Percentiles rank a stretch among this genome's conserved stretches.
These are phyloP conservation scores for Phytomonas sp. DNA, from an alignment of 208 protist species.

Conservation along the genomic window DNA sequence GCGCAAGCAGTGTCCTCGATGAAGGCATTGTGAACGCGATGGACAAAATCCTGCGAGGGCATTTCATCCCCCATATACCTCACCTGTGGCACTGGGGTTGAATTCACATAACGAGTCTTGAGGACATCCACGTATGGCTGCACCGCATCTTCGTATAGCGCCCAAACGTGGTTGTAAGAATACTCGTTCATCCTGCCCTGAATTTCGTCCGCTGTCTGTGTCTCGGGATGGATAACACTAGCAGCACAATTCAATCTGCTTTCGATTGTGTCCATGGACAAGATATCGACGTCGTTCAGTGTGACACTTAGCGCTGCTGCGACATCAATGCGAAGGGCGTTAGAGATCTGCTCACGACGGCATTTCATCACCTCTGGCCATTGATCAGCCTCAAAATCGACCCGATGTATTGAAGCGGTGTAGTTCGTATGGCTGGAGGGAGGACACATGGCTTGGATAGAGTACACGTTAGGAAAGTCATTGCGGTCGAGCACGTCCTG, in stretches of 20 bases:
- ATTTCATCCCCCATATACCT: not conserved
- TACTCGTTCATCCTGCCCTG: conserved; percentile 19
- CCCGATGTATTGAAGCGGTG: conserved; percentile 18
- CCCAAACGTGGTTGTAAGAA: conserved; percentile 19
- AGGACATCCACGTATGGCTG: not conserved
- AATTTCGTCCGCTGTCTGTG: conserved; percentile 4
- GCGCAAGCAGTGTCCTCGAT: conserved; percentile 27
- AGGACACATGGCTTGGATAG: not conserved
- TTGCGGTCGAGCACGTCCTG: not conserved
- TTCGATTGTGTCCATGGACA: conserved; percentile 5
- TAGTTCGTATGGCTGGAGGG: conserved; percentile 5
- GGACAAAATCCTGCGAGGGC: not conserved
- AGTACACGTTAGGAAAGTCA: not conserved
- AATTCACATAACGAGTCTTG: not conserved
- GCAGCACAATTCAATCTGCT: conserved; percentile 12
- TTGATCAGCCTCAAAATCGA: conserved; percentile 36
- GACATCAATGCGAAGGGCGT: conserved; percentile 32
- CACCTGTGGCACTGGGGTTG: not conserved
- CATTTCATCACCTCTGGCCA: conserved; percentile 24
- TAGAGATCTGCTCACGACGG: conserved; percentile 13
- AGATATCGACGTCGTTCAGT: conserved; percentile 19
- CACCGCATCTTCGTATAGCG: conserved; percentile 16
- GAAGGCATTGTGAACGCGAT: conserved; percentile 21
- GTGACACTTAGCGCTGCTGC: conserved; percentile 17
- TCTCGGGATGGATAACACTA: conserved; percentile 14